Evolutionary conservation across 2,329 filamentous ascomycete genomes (phyloP).

Genomic region (Aspergillus sp.): DNA sequence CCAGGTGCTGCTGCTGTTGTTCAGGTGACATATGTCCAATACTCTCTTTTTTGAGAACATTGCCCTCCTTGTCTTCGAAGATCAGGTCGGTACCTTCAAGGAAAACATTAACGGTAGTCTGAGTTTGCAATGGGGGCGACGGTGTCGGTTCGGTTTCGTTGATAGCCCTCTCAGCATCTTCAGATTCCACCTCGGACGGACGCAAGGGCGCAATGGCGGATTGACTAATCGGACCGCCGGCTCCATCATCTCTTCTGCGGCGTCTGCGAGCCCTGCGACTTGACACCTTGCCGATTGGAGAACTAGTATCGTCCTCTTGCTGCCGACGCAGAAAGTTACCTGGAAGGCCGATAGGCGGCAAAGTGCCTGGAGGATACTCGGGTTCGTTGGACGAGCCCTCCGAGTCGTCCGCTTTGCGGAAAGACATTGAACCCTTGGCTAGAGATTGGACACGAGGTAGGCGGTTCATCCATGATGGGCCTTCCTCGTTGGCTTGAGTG

Average conservation of each 20-base stretch:
- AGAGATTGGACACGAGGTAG: slow-evolving; percentile 82
- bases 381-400: slow-evolving; percentile 63
- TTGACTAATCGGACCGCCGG: slow-evolving; percentile 85
- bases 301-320: slow-evolving; percentile 69
- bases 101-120: slow-evolving; percentile 67
- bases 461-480: slow-evolving; percentile 92
- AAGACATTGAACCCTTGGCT: slow-evolving; percentile 77
- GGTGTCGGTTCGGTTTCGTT: slow-evolving; percentile 15
- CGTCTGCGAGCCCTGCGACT: slow-evolving; percentile 59
- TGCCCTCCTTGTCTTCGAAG: slow-evolving; percentile 84
- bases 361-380: slow-evolving; percentile 68
- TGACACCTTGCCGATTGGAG: slow-evolving; percentile 60
- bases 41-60: slow-evolving; percentile 73
- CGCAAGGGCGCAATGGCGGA: slow-evolving; percentile 80
- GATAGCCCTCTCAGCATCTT: slow-evolving; percentile 29
- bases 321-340: slow-evolving; percentile 81
- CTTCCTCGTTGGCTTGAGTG: slow-evolving; percentile 85
- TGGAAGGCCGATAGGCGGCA: slow-evolving; percentile 73
- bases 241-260: slow-evolving; percentile 70
- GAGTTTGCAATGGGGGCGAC: slow-evolving; percentile 20
- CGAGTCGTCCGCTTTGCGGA: slow-evolving; percentile 69
- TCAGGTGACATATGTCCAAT: slow-evolving; percentile 53
- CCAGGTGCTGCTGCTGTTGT: slow-evolving; percentile 65
- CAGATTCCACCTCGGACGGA: slow-evolving; percentile 39
- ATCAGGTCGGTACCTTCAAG: slow-evolving; percentile 80